Evolutionary conservation across 768 basidiomycete genomes (phyloP).

Genomic region (Cyclocybe aegerita): DNA sequence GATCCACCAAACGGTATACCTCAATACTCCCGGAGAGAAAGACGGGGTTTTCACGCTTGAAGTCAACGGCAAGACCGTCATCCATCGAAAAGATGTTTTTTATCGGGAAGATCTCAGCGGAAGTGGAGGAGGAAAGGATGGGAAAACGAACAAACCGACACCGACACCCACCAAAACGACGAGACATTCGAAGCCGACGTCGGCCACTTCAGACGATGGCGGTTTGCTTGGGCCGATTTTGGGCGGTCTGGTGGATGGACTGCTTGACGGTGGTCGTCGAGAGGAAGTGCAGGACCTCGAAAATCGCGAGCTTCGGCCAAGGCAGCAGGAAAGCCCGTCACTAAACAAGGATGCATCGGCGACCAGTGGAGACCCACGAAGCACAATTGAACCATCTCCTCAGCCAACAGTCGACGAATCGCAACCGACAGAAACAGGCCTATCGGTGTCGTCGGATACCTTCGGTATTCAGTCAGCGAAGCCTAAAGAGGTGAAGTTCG

Average conservation of each 20-base stretch:
- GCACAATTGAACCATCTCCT: neutral
- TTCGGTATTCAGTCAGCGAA: conserved; percentile 10
- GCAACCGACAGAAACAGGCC: neutral
- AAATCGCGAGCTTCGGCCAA: too few relatives aligned
- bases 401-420: neutral
- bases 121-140: neutral
- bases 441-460: neutral
- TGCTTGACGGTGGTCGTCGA: conserved; percentile 1
- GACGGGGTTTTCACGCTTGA: conserved; percentile 66
- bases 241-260: conserved; percentile 16
- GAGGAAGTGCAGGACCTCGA: neutral
- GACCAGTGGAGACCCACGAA: neutral
- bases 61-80: conserved; percentile 57
- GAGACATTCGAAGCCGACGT: conserved; percentile 5
- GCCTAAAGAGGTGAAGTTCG: conserved; percentile 35
- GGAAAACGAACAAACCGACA: conserved; percentile 9
- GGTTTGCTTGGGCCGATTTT: conserved; percentile 19
- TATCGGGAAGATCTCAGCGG: conserved; percentile 46
- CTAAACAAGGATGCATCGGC: neutral
- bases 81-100: conserved; percentile 56
- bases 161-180: conserved; percentile 10
- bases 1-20: conserved; percentile 62
- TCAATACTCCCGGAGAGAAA: conserved; percentile 73
- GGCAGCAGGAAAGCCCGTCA: neutral
- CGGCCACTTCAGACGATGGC: conserved; percentile 10